Base-by-base conservation (phyloP, 805 yeast genomes). In the Ogataea pini region DNA sequence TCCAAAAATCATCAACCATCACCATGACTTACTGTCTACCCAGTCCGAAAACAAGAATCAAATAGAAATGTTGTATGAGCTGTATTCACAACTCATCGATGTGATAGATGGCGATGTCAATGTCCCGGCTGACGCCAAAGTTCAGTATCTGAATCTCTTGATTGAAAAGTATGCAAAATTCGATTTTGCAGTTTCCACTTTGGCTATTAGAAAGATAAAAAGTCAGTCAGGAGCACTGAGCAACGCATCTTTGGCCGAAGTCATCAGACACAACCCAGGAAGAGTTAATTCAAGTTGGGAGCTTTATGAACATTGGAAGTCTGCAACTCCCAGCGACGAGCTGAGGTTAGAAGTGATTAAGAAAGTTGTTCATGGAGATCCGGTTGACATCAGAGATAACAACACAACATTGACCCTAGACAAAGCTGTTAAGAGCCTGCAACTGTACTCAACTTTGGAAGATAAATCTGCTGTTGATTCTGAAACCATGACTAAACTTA, bases 241-340 rank as follows among this genome's bases (percentile, higher is more conserved):
- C 5, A n/a, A 34, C 19, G 48, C 34, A 5, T 49, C 71, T 0
- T 44, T 61, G 9, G 40, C 50, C 14, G 62, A 66, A 36, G 34
- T 65, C 2, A 56, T 69, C 17, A 57, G 57, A 48, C 51, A 63
- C 33, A 69, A 69, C 51, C 72, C 73, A 0, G 72, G 71, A 9
- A 60, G 73, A 51, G 71, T 68, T 14, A 52, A 51, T 22, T 57
- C 68, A 10, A 61, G 65, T 36, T 68, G 65, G 64, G 70, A 67
- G 38, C 24, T 68, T n/a, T 69, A 49, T 43, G 42, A 58, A 7
- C 44, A 53, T n/a, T 50, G 27, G 29, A 28, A 31, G 32, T 22
- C 27, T 12, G 39, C 8, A 12, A 9, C n/a, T 16, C 36, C 41
- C 22, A 22, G 17, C 18, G 45, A 40, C 27, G 41, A 32, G 13